Evolutionary conservation across 2,329 filamentous ascomycete genomes (phyloP), one percentile per base, ranked within the genome.

Genomic region (Nothophoma quercina): DNA sequence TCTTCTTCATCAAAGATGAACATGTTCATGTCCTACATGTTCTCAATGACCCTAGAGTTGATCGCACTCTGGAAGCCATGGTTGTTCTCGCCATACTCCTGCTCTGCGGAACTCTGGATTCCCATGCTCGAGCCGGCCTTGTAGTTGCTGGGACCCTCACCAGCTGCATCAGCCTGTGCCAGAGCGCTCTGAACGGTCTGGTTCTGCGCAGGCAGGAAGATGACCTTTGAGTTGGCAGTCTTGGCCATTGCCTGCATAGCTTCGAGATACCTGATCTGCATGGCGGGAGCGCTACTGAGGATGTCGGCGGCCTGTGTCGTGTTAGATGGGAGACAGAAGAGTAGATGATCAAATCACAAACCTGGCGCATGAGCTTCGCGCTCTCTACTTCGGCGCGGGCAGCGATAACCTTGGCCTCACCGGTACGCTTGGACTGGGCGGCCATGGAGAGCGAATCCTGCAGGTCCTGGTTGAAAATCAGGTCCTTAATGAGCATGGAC

Each of bases 191-290:
- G 79, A 68, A 88, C 83, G 13, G 83, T 86, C 77, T 69, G 65
- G 49, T 69, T 70, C 44, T 61, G 58, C 0, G 63, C 65, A 4
- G 63, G 63, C 1, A 60, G 21, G 49, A 95, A 93, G 65, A 93
- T 93, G 68, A 95, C 89, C 79, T 96, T 96, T 76, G 82, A 85
- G 77, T 92, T 96, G 39, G 92, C 91, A 0, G 86, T 85, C 84
- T 97, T 98, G 67, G 95, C 95, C 93, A 99, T 99, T 33, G 91
- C 85, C 75, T 98, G 95, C 93, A 98, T 98, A 4, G 95, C 93
- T 79, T 99, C 95, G 63, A 99, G 88, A 76, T 98, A 98, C 62
- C 71, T 48, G 59, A 74, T 74, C 48, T 74, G 71, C 95, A 99
- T 99, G 64, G 95, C 95, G 2, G 95, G 95, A 0, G 93, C 93